These are phyloP conservation scores for Penicillium cosmopolitanum DNA, from an alignment of 495 filamentous ascomycete genomes.

Conservation along the genomic window DNA sequence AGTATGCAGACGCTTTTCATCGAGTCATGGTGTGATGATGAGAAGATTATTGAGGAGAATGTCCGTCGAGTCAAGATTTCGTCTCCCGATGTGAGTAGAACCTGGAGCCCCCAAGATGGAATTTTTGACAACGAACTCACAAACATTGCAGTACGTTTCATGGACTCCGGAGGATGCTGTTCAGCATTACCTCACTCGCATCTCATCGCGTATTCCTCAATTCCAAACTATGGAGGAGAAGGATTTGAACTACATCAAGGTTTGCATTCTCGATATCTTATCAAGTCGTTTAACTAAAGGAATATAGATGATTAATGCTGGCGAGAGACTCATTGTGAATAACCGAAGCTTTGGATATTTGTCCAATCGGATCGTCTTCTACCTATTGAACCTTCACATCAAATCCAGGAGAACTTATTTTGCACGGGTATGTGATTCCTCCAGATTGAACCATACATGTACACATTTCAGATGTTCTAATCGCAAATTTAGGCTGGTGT, in stretches of 20 bases:
- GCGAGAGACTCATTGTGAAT: conserved; percentile 89
- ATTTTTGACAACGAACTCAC: background rate
- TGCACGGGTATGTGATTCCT: conserved; percentile 61
- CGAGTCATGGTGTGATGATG: conserved; percentile 92
- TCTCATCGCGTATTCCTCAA: conserved; percentile 87
- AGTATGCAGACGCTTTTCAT: conserved; percentile 81
- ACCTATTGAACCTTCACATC: conserved; percentile 95
- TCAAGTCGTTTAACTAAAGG: conserved; percentile 3
- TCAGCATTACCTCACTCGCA: conserved; percentile 84
- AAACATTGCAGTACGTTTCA: conserved; percentile 67
- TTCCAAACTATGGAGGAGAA: conserved; percentile 96
- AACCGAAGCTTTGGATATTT: conserved; percentile 95
- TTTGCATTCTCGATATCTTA: conserved; percentile 20
- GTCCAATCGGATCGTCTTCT: conserved; percentile 95
- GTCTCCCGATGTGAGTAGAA: conserved; percentile 79
- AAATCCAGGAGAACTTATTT: conserved; percentile 94
- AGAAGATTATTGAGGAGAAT: conserved; percentile 94
- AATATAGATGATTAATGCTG: conserved; percentile 91
- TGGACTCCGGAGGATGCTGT: conserved; percentile 93
- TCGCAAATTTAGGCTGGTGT: conserved; percentile 53
- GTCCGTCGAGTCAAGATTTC: conserved; percentile 97
- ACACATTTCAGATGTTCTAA: conserved; percentile 4
- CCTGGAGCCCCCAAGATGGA: background rate
- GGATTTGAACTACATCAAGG: conserved; percentile 94
- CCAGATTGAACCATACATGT: background rate